These are phyloP conservation scores for Cryptococcus sp. DNA, from an alignment of 1,284 basidiomycete species.

Conservation along the genomic window DNA sequence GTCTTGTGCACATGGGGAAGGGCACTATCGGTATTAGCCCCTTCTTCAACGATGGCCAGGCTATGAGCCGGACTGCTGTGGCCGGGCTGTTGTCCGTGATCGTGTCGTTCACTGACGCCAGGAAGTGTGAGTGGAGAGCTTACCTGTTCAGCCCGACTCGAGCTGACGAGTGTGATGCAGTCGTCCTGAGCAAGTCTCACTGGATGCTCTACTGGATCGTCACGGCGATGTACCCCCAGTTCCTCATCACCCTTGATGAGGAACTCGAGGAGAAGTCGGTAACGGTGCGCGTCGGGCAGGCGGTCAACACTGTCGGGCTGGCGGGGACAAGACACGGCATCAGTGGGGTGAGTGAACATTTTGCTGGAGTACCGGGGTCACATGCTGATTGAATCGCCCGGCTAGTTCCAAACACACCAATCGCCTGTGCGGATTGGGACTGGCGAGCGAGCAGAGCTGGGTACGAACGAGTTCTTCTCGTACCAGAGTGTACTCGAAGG, in stretches of 20 bases:
- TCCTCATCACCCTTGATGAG: constrained; percentile 96
- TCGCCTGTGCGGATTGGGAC: constrained; percentile 93
- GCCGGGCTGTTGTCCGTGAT: constrained; percentile 88
- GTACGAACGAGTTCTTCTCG: constrained; percentile 93
- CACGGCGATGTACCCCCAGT: constrained; percentile 95
- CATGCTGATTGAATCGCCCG: constrained; percentile 4
- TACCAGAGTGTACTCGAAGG: constrained; percentile 86
- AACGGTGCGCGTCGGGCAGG: constrained; percentile 92
- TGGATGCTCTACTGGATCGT: constrained; percentile 98
- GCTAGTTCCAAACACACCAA: constrained; percentile 85
- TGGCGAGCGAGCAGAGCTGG: constrained; percentile 89
- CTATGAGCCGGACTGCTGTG: constrained; percentile 84
- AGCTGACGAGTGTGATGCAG: constrained; percentile 50
- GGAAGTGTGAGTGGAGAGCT: constrained; percentile 66
- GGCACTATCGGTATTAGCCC: constrained; percentile 97
- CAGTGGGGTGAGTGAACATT: constrained; percentile 49
- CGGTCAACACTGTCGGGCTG: constrained; percentile 49
- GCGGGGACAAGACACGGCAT: constrained; percentile 49
- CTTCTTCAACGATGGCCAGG: constrained; percentile 88
- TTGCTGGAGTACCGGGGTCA: not conserved
- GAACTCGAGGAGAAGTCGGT: constrained; percentile 78
- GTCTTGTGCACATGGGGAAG: constrained; percentile 98
- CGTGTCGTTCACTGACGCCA: constrained; percentile 89
- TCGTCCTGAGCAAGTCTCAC: constrained; percentile 89
- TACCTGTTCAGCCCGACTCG: not conserved